Base-by-base conservation (phyloP, 768 basidiomycete genomes). In the Kwoniella dendrophila region DNA sequence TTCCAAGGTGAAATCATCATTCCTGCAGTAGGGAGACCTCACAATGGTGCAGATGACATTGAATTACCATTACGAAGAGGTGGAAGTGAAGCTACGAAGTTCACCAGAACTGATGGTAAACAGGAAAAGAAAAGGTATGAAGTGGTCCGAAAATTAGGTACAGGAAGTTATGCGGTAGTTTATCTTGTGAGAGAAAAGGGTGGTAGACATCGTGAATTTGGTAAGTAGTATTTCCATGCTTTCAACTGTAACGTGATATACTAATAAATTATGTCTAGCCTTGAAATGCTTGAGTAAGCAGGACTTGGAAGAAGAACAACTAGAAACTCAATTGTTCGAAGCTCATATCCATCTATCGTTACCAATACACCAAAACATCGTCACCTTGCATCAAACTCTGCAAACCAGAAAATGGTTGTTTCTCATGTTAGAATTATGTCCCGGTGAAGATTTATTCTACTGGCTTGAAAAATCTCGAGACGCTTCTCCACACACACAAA, bases 391-490 rank as follows among this genome's bases (percentile, higher is more conserved):
- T 78, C 88, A 82, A 69, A 95, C 96, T 0, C 84, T 95, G 71
- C 92, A 99, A 80, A 97, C 93, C 2, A 83, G 86, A 56, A 88
- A 91, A 30, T 96, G 90, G 79, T 83, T 99, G 6, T 87, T 98
- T 67, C 87, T 99, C 68, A 83, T 99, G 47, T 83, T 99, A 68
- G 95, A 99, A 82, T 92, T 88, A 76, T 94, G 96, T 65, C 93
- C 93, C 16, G 95, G 95, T 52, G 90, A 96, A 80, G 95, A 99
- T 80, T 83, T 98, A 67, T 99, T 93, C 80, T 99, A 93, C 81
- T 99, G 97, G 84, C 85, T 99, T 51, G 94, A 97, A 82, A 92
- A 96, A 82, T 87, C 90, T 65, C 87, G 89, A 78, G 92, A 95
- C 80, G 74, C 67, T 45, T 77, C 70, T 14, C 76, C 76, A 14